A percentile compares a stretch with the other conserved stretches of the same genome.
phyloP scores from a whole-genome alignment of 768 basidiomycete species.

The Gloeophyllum trabeum region DNA sequence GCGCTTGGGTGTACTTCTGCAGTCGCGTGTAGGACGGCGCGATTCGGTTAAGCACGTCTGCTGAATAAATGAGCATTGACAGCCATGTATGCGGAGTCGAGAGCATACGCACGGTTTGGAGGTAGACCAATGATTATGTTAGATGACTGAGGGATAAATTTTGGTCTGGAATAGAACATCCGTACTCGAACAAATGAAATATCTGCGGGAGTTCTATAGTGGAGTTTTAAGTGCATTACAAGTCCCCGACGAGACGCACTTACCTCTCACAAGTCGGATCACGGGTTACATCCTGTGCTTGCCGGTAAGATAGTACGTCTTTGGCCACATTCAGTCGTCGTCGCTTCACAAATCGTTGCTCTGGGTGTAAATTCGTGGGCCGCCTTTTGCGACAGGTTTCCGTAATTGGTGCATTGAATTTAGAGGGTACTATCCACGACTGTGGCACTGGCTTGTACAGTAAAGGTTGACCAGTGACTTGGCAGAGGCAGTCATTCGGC shows the following conservation, averaged over 20 bases:
- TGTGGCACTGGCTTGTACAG: slow-evolving; percentile 26
- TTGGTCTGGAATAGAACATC: slow-evolving; percentile 61
- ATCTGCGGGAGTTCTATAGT: slow-evolving; percentile 38
- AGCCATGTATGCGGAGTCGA: not conserved
- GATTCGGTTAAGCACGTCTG: slow-evolving; percentile 61
- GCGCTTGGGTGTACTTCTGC: slow-evolving; percentile 13
- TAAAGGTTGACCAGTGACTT: slow-evolving; percentile 68
- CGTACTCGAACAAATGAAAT: slow-evolving; percentile 40
- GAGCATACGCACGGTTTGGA: slow-evolving; percentile 38
- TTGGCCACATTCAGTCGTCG: slow-evolving; percentile 11
- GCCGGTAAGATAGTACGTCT: too few relatives aligned
- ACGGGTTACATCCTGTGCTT: too few relatives aligned
- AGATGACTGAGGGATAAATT: slow-evolving; percentile 34
- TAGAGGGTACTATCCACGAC: not conserved
- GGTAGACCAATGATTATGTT: slow-evolving; percentile 56
- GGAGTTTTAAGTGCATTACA: too few relatives aligned
- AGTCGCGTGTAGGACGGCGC: slow-evolving; percentile 29
- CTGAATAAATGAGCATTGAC: too few relatives aligned
- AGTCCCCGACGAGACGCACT: too few relatives aligned
- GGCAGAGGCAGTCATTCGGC: slow-evolving; percentile 77
- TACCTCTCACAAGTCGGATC: too few relatives aligned
- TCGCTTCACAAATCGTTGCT: slow-evolving; percentile 17
- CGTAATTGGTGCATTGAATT: too few relatives aligned
- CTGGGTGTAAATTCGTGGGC: slow-evolving; percentile 7
- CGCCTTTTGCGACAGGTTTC: too few relatives aligned